Evolutionary conservation across 1,139 yeast species (phyloP), one percentile per base, ranked within the genome.

Genomic region (Lizanozyma gosingica): DNA sequence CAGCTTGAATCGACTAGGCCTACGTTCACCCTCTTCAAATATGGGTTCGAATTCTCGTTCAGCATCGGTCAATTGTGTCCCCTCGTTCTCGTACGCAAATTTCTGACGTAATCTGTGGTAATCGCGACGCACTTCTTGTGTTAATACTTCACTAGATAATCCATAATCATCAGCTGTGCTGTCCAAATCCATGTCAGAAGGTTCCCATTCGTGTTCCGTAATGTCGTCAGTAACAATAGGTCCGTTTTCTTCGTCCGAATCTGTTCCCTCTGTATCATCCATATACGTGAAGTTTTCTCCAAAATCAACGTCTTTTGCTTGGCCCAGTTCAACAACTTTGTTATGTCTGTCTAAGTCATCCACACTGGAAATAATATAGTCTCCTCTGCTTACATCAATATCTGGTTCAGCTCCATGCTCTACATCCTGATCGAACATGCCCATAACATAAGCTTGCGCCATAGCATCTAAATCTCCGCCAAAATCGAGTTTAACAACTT

Each of bases 1-100:
- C n/a, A 83, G 76, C 50, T 71, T 83, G 57, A 86, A 86, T 40
- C 88, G 63, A 52, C 94, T 84, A 1, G 76, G 62, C 46, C 67
- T 78, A 0, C 79, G 78, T 40, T 77, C 73, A 0, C 86, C 87
- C 34, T 65, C 57, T 44, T 78, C 83, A 49, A 84, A 90, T n/a
- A 83, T 63, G 0, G 87, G 87, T 51, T 83, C 94, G 15, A 77
- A 55, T 45, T 79, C 92, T 44, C 60, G 53, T 40, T 76, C 87
- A 41, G 64, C 60, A 4, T 71, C 71, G 2, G 72, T 56, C 46
- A 66, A 63, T 15, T 58, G 58, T 46, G 57, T 78, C 0, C 82
- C 82, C 1, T 76, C 75, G 9, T 66, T 54, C 40, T 63, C 62
- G 38, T 65, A 59, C 15, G 55, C 51, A 17, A 81, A 63, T 42